Conservation (phyloP, 2,329 filamentous ascomycete genomes). For the Magnaporthiopsis incrustans region DNA sequence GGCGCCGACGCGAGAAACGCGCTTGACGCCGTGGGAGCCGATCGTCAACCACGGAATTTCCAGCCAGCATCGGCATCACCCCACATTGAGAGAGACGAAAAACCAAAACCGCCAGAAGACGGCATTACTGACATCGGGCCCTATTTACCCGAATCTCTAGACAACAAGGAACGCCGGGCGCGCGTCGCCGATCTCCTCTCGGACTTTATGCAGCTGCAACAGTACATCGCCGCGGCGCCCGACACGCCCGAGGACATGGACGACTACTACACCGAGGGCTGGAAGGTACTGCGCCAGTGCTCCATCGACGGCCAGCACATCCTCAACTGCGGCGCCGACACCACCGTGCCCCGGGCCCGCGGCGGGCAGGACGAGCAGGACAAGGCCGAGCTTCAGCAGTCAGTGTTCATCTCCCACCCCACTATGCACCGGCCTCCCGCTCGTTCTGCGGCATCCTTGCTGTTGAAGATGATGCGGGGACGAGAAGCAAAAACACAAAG, state of each 20-base stretch:
- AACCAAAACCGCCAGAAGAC: neutral
- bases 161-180: constrained; percentile 50
- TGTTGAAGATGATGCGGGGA: neutral
- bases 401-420: constrained; percentile 21
- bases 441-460: neutral
- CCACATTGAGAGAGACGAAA: neutral
- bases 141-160: constrained; percentile 24
- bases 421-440: constrained; percentile 9
- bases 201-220: constrained; percentile 55
- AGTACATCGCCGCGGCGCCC: constrained; percentile 51
- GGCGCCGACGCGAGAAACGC: neutral
- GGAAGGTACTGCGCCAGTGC: constrained; percentile 54
- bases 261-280: constrained; percentile 57
- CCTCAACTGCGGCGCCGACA: constrained; percentile 56
- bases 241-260: constrained; percentile 45
- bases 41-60: neutral
- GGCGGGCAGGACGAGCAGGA: constrained; percentile 51
- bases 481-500: neutral
- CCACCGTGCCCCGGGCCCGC: constrained; percentile 42
- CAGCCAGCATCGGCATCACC: neutral
- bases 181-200: constrained; percentile 55
- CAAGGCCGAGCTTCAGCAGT: constrained; percentile 58
- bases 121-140: neutral
- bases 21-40: neutral
- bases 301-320: constrained; percentile 56